Evolutionary conservation across 108 stramenopile genomes (phyloP).

Genomic region (Conticribra weissflogii): DNA sequence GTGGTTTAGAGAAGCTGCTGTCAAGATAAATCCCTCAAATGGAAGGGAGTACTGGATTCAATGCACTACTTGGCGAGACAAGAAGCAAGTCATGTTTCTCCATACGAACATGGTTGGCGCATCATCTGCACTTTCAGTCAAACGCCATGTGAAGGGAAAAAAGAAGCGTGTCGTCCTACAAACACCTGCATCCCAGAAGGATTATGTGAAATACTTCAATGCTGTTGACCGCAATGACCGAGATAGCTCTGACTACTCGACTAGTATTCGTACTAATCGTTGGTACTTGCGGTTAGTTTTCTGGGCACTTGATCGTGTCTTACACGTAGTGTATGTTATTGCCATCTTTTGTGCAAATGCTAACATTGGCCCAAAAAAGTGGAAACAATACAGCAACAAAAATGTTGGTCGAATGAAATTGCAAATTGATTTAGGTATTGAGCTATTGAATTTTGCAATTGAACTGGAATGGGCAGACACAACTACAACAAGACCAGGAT

Average conservation of each 20-base stretch:
- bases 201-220: background rate
- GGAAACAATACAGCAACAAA: background rate
- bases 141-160: too few species aligned
- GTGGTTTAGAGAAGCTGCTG: constrained; percentile 20
- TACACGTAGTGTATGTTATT: background rate
- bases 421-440: background rate
- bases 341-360: background rate
- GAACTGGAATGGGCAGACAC: background rate
- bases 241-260: background rate
- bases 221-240: constrained; percentile 1
- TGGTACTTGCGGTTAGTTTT: background rate
- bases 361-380: background rate
- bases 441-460: background rate
- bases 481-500: background rate
- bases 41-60: too few species aligned
- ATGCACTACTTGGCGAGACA: too few species aligned
- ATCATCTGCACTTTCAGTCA: too few species aligned
- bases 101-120: too few species aligned
- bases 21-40: background rate
- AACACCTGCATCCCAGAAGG: background rate
- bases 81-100: too few species aligned
- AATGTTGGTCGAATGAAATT: background rate
- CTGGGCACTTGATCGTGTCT: background rate
- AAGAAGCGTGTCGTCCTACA: too few species aligned
- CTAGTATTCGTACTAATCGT: background rate